Conservation (phyloP, 495 filamentous ascomycete species). For the Lasiosphaeris hirsuta region DNA sequence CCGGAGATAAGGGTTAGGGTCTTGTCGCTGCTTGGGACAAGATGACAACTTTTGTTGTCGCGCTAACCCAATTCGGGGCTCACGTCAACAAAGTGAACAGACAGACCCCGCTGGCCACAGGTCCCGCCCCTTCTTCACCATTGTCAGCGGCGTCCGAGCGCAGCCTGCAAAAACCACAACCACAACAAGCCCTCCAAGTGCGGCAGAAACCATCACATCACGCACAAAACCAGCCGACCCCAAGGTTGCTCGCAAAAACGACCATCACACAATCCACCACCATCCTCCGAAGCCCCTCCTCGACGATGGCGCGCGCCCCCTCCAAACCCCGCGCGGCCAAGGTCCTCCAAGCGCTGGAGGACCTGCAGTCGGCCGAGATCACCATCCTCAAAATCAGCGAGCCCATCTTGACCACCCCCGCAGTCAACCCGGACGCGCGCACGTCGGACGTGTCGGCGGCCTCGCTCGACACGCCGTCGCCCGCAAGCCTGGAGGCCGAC, state of each 20-base stretch:
- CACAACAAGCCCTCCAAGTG: background rate
- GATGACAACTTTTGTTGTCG: background rate
- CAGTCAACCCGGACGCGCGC: constrained; percentile 37
- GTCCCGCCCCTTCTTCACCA: background rate
- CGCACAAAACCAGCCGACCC: too few relatives aligned
- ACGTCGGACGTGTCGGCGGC: constrained; percentile 68
- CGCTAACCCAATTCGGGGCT: background rate
- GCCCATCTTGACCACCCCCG: constrained; percentile 52
- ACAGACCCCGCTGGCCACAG: background rate
- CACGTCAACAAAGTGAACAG: constrained; percentile 8
- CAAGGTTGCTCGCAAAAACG: too few relatives aligned
- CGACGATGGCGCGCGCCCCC: background rate
- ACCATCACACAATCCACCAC: too few relatives aligned
- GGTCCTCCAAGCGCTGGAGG: constrained; percentile 28
- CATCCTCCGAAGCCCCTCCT: too few relatives aligned
- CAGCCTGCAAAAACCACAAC: constrained; percentile 1
- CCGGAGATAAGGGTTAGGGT: background rate
- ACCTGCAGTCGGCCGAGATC: constrained; percentile 49
- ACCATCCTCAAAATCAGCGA: constrained; percentile 75
- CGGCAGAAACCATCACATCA: too few relatives aligned
- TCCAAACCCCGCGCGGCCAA: constrained; percentile 20
- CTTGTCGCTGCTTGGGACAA: background rate
- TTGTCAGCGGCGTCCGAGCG: background rate
- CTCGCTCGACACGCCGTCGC: constrained; percentile 64
- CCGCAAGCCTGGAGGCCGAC: constrained; percentile 76